Base-by-base conservation (phyloP, 179 eudicot genomes). In the Pouteria campechiana region DNA sequence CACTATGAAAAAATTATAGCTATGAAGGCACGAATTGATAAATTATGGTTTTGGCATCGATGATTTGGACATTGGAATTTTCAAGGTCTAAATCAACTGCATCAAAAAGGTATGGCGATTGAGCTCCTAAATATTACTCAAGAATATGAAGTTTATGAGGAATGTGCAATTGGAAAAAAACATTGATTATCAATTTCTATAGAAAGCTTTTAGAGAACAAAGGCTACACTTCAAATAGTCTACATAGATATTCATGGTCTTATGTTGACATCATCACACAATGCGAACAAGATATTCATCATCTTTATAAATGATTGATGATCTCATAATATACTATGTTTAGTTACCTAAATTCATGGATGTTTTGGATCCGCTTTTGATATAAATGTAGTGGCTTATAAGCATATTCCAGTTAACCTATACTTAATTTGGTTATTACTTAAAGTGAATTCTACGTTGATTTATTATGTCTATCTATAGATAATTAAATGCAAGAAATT, bases 61-160 rank as follows among this genome's bases (percentile, higher is more conserved):
- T 46, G 58, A 44, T 51, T 31, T 37, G 58, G 56, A 0, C 57
- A 61, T 10, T 35, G 55, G 4, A 50, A 60, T n/a, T n/a, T n/a
- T n/a, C n/a, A n/a, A n/a, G n/a, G n/a, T n/a, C n/a, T n/a, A n/a
- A n/a, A n/a, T n/a, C n/a, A n/a, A n/a, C n/a, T n/a, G n/a, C n/a
- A n/a, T n/a, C n/a, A n/a, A n/a, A 41, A 55, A 1, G 13, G 38
- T 17, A 17, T 43, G 25, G 54, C 50, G 3, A 14, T 6, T 0
- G 43, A 38, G 0, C 12, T 54, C 2, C 58, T 50, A 8, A n/a
- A 16, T 0, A 15, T 48, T 8, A 3, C n/a, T n/a, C n/a, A n/a
- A n/a, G n/a, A n/a, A n/a, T n/a, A n/a, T n/a, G n/a, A n/a, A 10
- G 6, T 3, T 0, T 51, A 57, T 42, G 56, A 61, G 18, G 27